phyloP scores from a whole-genome alignment of 768 basidiomycete species.

The Boletus tomentosulus region DNA sequence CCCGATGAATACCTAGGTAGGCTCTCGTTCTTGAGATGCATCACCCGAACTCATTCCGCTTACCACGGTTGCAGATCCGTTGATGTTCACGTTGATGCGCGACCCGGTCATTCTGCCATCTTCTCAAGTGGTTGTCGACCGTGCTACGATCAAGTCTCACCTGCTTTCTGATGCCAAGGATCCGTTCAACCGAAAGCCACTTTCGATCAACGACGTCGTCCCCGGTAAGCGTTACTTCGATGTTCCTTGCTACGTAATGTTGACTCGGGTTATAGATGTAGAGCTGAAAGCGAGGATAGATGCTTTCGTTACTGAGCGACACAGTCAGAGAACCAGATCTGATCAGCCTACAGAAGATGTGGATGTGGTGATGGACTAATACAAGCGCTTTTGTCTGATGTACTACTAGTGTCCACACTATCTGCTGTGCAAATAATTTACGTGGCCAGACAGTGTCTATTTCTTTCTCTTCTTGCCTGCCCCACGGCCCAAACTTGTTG shows the following conservation, averaged over 20 bases:
- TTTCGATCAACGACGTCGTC: conserved; percentile 73
- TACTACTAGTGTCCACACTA: conserved; percentile 2
- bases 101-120: conserved; percentile 91
- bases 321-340: conserved; percentile 31
- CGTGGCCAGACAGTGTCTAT: conserved; percentile 10
- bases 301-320: conserved; percentile 59
- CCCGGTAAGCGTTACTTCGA: conserved; percentile 51
- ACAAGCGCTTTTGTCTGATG: conserved; percentile 3
- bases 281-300: conserved; percentile 77
- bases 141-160: conserved; percentile 92
- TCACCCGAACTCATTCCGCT: background rate
- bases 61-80: conserved; percentile 55
- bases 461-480: conserved; percentile 31
- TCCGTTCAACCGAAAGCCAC: conserved; percentile 90
- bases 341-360: conserved; percentile 25
- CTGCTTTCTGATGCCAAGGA: conserved; percentile 87
- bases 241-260: background rate
- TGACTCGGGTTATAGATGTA: conserved; percentile 40
- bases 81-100: conserved; percentile 91
- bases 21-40: conserved; percentile 20
- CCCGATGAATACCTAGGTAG: conserved; percentile 94
- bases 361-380: conserved; percentile 27
- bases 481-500: conserved; percentile 21
- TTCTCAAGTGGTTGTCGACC: conserved; percentile 75
- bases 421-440: conserved; percentile 1